Percentiles rank a stretch among this genome's conserved stretches.
These are phyloP conservation scores for Coelastrella sp. DNA, from an alignment of 139 green algal species.

Conservation along the genomic window DNA sequence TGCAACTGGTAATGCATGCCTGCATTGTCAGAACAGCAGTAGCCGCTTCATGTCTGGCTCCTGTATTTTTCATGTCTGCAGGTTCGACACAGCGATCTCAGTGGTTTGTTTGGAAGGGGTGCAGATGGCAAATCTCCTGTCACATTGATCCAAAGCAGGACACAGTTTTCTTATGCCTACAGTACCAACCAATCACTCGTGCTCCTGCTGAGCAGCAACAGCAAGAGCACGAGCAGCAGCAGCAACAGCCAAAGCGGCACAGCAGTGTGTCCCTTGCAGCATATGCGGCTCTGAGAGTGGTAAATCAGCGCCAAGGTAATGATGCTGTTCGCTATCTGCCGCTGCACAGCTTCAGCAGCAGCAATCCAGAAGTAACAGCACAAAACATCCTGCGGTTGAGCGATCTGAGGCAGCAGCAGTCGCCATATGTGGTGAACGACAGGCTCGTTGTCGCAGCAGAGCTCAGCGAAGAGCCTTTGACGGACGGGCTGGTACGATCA, in stretches of 20 bases:
- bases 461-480: slow-evolving; percentile 12
- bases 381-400: slow-evolving; percentile 4
- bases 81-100: slow-evolving; percentile 2
- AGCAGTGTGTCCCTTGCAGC: background rate
- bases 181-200: background rate
- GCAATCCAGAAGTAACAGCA: background rate
- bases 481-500: background rate
- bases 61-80: background rate
- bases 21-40: too few species aligned
- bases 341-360: background rate
- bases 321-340: slow-evolving; percentile 3
- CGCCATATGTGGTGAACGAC: background rate
- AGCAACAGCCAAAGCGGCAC: background rate
- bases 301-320: background rate
- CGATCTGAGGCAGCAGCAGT: background rate
- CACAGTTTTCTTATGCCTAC: background rate
- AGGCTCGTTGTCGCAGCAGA: background rate
- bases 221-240: too few species aligned
- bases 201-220: too few species aligned
- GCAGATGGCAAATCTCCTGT: slow-evolving; percentile 7
- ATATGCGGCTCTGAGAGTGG: background rate
- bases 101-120: slow-evolving; percentile 23
- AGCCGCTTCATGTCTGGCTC: too few species aligned
- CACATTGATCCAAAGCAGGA: background rate
- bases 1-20: too few species aligned